phyloP scores from a whole-genome alignment of 805 yeast genomes.

The Saccharomycopsis sp. region DNA sequence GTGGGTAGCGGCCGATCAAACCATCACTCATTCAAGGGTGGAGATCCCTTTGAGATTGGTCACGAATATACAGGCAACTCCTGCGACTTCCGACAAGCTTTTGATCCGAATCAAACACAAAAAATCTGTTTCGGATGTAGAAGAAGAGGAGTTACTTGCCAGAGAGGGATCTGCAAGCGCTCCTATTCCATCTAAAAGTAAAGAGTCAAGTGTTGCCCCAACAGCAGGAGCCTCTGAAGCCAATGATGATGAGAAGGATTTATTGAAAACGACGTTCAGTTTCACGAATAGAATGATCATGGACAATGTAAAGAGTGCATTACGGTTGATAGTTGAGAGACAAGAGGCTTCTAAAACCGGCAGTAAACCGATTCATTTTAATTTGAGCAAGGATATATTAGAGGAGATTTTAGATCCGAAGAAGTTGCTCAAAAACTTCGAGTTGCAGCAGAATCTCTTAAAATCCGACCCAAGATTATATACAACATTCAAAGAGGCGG shows the following conservation, averaged over 20 bases:
- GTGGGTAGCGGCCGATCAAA: conserved; percentile 53
- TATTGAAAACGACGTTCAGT: conserved; percentile 41
- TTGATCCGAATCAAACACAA: conserved; percentile 51
- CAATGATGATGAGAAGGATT: conserved; percentile 25
- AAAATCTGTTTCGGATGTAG: conserved; percentile 29
- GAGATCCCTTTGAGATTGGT: conserved; percentile 38
- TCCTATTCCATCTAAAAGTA: not conserved
- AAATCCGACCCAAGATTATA: conserved; percentile 64
- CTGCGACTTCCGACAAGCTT: conserved; percentile 60
- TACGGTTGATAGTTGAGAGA: conserved; percentile 64
- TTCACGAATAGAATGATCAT: conserved; percentile 69
- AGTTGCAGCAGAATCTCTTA: conserved; percentile 72
- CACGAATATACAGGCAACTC: conserved; percentile 58
- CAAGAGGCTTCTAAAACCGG: conserved; percentile 37
- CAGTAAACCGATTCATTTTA: conserved; percentile 6
- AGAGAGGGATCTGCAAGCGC: conserved; percentile 25
- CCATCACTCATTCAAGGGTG: conserved; percentile 33
- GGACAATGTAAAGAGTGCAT: conserved; percentile 62
- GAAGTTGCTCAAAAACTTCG: conserved; percentile 57
- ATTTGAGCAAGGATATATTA: conserved; percentile 23
- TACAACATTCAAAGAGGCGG: conserved; percentile 75
- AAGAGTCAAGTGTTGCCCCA: not conserved
- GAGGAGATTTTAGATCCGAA: conserved; percentile 49
- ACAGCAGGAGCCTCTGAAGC: conserved; percentile 2
- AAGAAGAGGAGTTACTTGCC: conserved; percentile 25